Evolutionary conservation across 164 flowering plant genomes (phyloP).

Genomic region (Vitis amurensis): DNA sequence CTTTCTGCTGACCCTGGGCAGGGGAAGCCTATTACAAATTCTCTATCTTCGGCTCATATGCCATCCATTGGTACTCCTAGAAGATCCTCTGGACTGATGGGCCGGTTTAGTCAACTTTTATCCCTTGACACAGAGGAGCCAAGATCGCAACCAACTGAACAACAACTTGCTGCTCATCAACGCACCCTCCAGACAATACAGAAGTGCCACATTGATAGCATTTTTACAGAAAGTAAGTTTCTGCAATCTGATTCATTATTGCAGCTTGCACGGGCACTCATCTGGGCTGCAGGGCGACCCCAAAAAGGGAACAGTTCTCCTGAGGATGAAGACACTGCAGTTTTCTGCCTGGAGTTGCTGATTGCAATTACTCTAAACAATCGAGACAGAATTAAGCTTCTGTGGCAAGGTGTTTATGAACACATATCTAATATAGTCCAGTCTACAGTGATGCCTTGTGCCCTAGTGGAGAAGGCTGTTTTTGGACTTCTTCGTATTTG

Average conservation of each 20-base stretch:
- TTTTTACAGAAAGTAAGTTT: slow-evolving; percentile 65
- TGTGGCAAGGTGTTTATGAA: slow-evolving; percentile 66
- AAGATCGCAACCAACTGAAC: slow-evolving; percentile 48
- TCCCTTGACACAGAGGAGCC: slow-evolving; percentile 53
- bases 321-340: slow-evolving; percentile 63
- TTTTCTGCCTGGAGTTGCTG: slow-evolving; percentile 58
- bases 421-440: slow-evolving; percentile 59
- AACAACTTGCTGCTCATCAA: slow-evolving; percentile 57
- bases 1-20: slow-evolving; percentile 38
- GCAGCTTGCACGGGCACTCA: slow-evolving; percentile 57
- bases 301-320: slow-evolving; percentile 41
- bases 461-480: slow-evolving; percentile 65
- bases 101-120: slow-evolving; percentile 52
- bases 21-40: slow-evolving; percentile 41
- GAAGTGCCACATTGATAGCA: slow-evolving; percentile 59
- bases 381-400: slow-evolving; percentile 61
- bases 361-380: slow-evolving; percentile 62
- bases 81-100: slow-evolving; percentile 57
- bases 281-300: slow-evolving; percentile 51
- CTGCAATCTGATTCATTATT: slow-evolving; percentile 61
- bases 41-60: slow-evolving; percentile 38
- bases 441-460: slow-evolving; percentile 55
- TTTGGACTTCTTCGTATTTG: slow-evolving; percentile 68
- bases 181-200: slow-evolving; percentile 53
- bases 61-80: slow-evolving; percentile 47